These are phyloP conservation scores for Xerocomellus dryophilus DNA, from an alignment of 768 basidiomycete species.

Conservation along the genomic window DNA sequence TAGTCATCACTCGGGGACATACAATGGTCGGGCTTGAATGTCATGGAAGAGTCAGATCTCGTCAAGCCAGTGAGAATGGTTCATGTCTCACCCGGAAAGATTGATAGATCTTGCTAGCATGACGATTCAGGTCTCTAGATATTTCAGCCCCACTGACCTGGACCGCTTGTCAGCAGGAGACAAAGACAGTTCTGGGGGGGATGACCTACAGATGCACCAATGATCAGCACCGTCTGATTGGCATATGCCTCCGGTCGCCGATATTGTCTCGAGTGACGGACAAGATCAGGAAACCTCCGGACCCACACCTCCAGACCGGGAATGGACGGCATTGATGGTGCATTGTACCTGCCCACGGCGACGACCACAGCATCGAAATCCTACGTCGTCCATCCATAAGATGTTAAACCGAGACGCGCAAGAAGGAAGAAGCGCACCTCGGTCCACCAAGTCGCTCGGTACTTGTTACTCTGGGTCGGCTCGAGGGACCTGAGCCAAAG, in stretches of 20 bases:
- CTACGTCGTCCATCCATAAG: not conserved
- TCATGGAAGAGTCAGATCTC: too few relatives aligned
- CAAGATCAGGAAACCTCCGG: conserved; percentile 30
- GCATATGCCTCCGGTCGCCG: conserved; percentile 36
- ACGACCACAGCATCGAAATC: conserved; percentile 16
- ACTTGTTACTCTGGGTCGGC: conserved; percentile 11
- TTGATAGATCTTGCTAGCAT: too few relatives aligned
- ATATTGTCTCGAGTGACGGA: too few relatives aligned
- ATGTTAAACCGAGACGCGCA: not conserved
- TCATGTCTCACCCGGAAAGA: too few relatives aligned
- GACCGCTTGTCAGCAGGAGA: too few relatives aligned
- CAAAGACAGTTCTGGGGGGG: too few relatives aligned
- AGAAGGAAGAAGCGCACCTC: conserved; percentile 1
- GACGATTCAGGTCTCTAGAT: too few relatives aligned
- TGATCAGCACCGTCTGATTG: conserved; percentile 40
- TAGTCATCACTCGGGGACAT: too few relatives aligned
- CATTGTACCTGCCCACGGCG: conserved; percentile 6
- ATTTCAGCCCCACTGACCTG: too few relatives aligned
- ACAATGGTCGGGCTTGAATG: too few relatives aligned
- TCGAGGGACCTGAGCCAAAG: conserved; percentile 11
- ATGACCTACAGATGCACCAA: conserved; percentile 31
- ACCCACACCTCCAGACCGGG: conserved; percentile 8
- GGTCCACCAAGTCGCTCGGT: conserved; percentile 32
- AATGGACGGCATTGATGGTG: conserved; percentile 11
- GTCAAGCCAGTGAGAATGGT: too few relatives aligned